phyloP scores from a whole-genome alignment of 352 stramenopile species.

The Phytophthora multivora region DNA sequence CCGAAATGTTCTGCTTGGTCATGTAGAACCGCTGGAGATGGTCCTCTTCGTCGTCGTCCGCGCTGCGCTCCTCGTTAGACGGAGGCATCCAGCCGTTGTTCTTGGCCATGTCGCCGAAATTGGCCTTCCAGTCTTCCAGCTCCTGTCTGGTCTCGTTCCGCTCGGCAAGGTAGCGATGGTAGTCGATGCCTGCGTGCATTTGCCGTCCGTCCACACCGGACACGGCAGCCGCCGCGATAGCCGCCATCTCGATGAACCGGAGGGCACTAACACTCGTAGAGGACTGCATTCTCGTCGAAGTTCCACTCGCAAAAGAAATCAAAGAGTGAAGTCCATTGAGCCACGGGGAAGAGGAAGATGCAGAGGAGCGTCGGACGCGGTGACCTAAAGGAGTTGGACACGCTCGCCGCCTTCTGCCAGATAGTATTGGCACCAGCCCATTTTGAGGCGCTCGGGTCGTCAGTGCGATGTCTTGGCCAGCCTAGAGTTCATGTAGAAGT shows the following conservation, averaged over 20 bases:
- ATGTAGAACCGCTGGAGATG: slow-evolving; percentile 53
- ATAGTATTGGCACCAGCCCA: slow-evolving; percentile 25
- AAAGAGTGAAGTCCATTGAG: slow-evolving; percentile 29
- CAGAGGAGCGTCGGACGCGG: slow-evolving; percentile 18
- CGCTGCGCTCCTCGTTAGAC: slow-evolving; percentile 30
- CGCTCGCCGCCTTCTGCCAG: slow-evolving; percentile 1
- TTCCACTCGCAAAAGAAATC: slow-evolving; percentile 24
- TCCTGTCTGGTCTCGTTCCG: slow-evolving; percentile 34
- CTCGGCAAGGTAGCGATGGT: slow-evolving; percentile 44
- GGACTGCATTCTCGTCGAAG: slow-evolving; percentile 13
- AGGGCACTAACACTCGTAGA: not conserved
- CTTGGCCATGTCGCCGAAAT: slow-evolving; percentile 33
- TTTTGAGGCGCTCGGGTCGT: slow-evolving; percentile 9
- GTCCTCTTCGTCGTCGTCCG: slow-evolving; percentile 44
- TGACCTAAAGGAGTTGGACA: slow-evolving; percentile 23
- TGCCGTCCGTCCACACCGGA: slow-evolving; percentile 24
- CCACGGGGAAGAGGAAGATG: slow-evolving; percentile 1
- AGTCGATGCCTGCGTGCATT: slow-evolving; percentile 46
- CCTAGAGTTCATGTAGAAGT: slow-evolving; percentile 20
- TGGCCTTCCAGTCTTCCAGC: slow-evolving; percentile 38
- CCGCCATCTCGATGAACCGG: slow-evolving; percentile 10
- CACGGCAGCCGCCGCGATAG: slow-evolving; percentile 11
- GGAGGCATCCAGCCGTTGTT: slow-evolving; percentile 40
- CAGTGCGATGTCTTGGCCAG: slow-evolving; percentile 1
- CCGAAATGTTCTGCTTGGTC: slow-evolving; percentile 46